Base-by-base conservation (phyloP, 2,329 filamentous ascomycete species). In the Annulohypoxylon truncatum region DNA sequence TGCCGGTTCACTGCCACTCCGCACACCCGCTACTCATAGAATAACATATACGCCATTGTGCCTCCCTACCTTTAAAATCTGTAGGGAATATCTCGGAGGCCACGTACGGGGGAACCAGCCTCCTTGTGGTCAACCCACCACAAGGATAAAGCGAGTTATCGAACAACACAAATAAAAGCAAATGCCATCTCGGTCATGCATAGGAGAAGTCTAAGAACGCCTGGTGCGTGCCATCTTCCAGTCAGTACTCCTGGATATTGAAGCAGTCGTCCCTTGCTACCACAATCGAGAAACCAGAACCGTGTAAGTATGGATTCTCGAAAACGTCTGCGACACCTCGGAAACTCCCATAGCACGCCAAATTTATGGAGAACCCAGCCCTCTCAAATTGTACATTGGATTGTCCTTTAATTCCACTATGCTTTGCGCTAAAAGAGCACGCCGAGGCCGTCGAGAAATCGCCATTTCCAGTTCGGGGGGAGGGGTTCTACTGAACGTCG, bases 131-230 rank as follows among this genome's bases (percentile, higher is more conserved):
- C 68, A 59, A 66, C 73, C 73, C 64, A 73, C 76, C 75, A 73
- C 75, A 75, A 73, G 74, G 72, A 73, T 66, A 73, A 74, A 73
- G 73, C 71, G 76, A 76, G 72, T 75, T 76, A 75, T 77, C 71
- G 77, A 78, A 78, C 75, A 78, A 77, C 74, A 77, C 75, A 76
- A 76, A 76, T 75, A 78, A 76, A 79, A 82, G 80, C 79, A 80
- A 81, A 81, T 80, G 81, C 80, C 80, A 79, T 82, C 78, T 81
- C 78, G 79, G 79, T 82, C 81, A 83, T 84, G 82, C 82, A 83
- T 78, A 81, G 79, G 81, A 79, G 75, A 82, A 80, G 79, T 84
- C 82, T 82, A 82, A 80, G 80, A 80, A 73, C 71, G 72, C 71
- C 70, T 51, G 64, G 54, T 64, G 68, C 53, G 64, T 70, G 64